phyloP scores from a whole-genome alignment of 768 basidiomycete species.

The Boletus reticuloceps region DNA sequence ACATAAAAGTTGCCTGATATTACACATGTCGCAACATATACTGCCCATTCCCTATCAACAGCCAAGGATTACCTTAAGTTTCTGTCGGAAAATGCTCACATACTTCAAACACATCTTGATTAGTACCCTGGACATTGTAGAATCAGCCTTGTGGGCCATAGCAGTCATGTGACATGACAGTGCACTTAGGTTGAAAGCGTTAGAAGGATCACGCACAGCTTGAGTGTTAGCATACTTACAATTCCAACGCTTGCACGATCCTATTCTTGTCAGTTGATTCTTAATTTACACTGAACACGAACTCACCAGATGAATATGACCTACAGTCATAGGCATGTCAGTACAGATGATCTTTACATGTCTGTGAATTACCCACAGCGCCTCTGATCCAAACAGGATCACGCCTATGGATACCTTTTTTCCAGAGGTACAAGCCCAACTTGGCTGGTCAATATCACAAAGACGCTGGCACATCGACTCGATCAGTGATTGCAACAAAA shows the following conservation, averaged over 20 bases:
- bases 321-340: slow-evolving; percentile 4
- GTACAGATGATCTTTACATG: too few species aligned
- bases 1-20: neutral
- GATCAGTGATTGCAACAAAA: neutral
- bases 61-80: neutral
- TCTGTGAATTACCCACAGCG: slow-evolving; percentile 8
- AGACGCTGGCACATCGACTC: slow-evolving; percentile 5
- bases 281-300: neutral
- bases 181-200: slow-evolving; percentile 5
- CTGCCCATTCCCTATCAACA: slow-evolving; percentile 10
- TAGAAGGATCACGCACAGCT: neutral
- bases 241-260: slow-evolving; percentile 14
- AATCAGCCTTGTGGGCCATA: slow-evolving; percentile 1
- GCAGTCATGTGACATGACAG: slow-evolving; percentile 5
- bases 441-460: slow-evolving; percentile 22
- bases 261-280: slow-evolving; percentile 11
- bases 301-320: slow-evolving; percentile 20
- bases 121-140: neutral
- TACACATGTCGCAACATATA: slow-evolving; percentile 19
- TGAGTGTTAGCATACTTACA: slow-evolving; percentile 4
- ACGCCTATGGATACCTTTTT: slow-evolving; percentile 5
- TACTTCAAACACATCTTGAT: neutral
- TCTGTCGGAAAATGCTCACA: neutral
- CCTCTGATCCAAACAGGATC: slow-evolving; percentile 24
- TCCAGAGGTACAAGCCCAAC: slow-evolving; percentile 25